phyloP scores from a whole-genome alignment of 768 basidiomycete species.

The Phaeotremella skinneri region DNA sequence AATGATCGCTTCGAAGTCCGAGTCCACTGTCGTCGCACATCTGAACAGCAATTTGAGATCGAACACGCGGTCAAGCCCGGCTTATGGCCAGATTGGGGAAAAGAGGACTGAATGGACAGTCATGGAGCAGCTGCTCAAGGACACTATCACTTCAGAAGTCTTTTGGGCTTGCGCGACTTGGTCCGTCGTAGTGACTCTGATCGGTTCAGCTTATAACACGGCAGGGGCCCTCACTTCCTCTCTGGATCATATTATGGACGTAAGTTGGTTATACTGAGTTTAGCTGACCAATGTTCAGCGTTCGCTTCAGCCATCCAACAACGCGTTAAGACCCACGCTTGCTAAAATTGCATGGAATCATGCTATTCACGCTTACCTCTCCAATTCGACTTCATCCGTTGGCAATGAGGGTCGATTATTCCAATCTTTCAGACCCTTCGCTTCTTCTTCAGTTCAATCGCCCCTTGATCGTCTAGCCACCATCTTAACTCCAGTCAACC shows the following conservation, averaged over 20 bases:
- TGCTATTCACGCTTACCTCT: slow-evolving; percentile 45
- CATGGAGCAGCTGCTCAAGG: slow-evolving; percentile 32
- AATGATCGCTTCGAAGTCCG: slow-evolving; percentile 17
- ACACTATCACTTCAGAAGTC: slow-evolving; percentile 35
- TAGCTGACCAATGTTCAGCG: slow-evolving; percentile 22
- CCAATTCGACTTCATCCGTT: slow-evolving; percentile 23
- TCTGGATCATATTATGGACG: slow-evolving; percentile 45
- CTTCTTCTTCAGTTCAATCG: slow-evolving; percentile 14
- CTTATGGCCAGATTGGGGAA: slow-evolving; percentile 30
- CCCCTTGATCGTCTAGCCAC: slow-evolving; percentile 28
- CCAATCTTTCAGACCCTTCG: slow-evolving; percentile 32
- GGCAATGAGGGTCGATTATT: slow-evolving; percentile 20
- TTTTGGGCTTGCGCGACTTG: slow-evolving; percentile 48
- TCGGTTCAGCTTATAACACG: slow-evolving; percentile 39
- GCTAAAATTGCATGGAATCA: slow-evolving; percentile 46
- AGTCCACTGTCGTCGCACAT: slow-evolving; percentile 24
- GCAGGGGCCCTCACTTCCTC: slow-evolving; percentile 25
- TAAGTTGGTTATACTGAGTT: slow-evolving; percentile 23
- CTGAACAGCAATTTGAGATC: slow-evolving; percentile 21
- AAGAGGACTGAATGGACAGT: slow-evolving; percentile 33
- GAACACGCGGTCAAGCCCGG: slow-evolving; percentile 14
- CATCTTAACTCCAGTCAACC: slow-evolving; percentile 35
- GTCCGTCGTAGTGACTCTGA: slow-evolving; percentile 39
- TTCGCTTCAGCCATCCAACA: slow-evolving; percentile 30
- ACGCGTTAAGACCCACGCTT: slow-evolving; percentile 27